Base-by-base conservation (phyloP, 1,139 yeast species). In the Protomyces arabidopsidicola region DNA sequence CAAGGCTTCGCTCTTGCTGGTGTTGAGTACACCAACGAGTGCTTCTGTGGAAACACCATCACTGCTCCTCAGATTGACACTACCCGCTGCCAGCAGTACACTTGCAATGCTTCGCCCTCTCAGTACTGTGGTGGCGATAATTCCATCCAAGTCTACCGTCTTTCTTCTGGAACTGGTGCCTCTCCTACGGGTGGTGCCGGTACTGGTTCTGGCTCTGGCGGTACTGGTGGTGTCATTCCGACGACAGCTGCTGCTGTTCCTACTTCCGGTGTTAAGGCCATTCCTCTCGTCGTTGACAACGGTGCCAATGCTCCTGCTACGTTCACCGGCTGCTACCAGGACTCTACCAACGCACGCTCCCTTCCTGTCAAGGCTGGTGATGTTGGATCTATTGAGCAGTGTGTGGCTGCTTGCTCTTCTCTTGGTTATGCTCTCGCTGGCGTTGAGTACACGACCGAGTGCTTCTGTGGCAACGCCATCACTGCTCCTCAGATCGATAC, bases 191-290 rank as follows among this genome's bases (percentile, higher is more conserved):
- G 71, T 1, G 71, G 42, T 36, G 42, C 38, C 12, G 38, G 10
- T 12, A 35, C 71, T 45, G 68, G 69, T 70, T 70, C 69, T 60
- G 88, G 91, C 69, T 82, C 83, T 55, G 90, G 81, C 4, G 88
- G 90, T 18, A 14, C 20, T 22, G 20, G n/a, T 12, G 51, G 14
- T 16, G 12, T 22, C 22, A 38, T 38, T 12, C 42, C 42, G 9
- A 27, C 31, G 6, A 27, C 31, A 5, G 16, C 42, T n/a, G 48
- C 48, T 42, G 48, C 48, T 42, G 18, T 24, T n/a, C 22, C 48
- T 18, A 3, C 48, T 6, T 10, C 48, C 12, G 24, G 14, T 18
- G 48, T 42, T 12, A 42, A n/a, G 22, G 22, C 22, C 12, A 42
- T 42, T 10, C 48, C 48, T 4, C 48, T 42, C 1, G 24, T 42